Conservation (phyloP, 2,329 filamentous ascomycete genomes). For the Penicillium sp. region DNA sequence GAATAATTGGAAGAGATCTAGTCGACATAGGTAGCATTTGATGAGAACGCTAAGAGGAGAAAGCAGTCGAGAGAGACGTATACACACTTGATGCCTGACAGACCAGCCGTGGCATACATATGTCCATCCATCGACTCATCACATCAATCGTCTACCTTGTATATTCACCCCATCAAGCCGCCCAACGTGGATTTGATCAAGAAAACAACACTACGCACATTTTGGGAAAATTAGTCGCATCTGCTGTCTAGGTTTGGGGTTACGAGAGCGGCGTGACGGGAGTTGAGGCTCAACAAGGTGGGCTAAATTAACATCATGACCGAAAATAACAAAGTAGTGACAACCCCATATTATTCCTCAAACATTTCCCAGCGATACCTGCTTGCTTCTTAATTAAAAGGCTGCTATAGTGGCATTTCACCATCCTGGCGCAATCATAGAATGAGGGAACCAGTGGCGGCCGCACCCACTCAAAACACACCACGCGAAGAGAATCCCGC, state of each 20-base stretch:
- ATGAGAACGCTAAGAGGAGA: not conserved
- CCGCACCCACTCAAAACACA: constrained; percentile 12
- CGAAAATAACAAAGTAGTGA: not conserved
- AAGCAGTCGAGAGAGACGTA: not conserved
- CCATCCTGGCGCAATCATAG: not conserved
- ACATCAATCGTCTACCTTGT: not conserved
- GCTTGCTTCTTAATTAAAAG: not conserved
- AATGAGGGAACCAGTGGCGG: constrained; percentile 10
- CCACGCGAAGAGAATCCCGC: constrained; percentile 33
- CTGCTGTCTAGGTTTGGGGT: not conserved
- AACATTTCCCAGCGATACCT: not conserved
- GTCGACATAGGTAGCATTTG: no score
- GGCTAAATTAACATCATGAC: not conserved
- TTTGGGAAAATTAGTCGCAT: not conserved
- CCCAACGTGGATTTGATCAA: not conserved
- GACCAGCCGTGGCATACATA: not conserved
- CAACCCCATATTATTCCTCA: not conserved
- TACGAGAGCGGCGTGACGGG: not conserved
- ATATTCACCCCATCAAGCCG: not conserved
- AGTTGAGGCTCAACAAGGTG: not conserved
- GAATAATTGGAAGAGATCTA: no score
- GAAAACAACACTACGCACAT: not conserved
- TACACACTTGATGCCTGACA: not conserved
- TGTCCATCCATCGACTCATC: not conserved
- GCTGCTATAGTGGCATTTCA: not conserved